Percentiles rank a stretch among this genome's conserved stretches.
Conservation (phyloP, 1,139 yeast genomes). For the Hyphopichia khmerensis region DNA sequence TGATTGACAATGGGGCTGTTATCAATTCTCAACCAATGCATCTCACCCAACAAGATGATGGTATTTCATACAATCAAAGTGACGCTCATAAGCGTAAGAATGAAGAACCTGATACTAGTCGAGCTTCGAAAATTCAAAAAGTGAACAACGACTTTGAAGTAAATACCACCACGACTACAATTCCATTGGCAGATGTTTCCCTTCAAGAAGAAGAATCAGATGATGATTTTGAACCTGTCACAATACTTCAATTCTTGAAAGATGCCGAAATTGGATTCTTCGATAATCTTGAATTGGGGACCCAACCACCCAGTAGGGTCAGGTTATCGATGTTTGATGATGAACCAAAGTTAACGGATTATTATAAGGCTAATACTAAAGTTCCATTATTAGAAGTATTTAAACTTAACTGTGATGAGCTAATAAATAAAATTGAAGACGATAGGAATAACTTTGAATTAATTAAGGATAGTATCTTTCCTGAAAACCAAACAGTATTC, state of each 20-base stretch:
- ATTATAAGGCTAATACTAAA: constrained; percentile 27
- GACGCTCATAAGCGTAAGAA: neutral
- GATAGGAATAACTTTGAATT: constrained; percentile 46
- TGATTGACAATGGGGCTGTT: constrained; percentile 1
- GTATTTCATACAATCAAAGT: neutral
- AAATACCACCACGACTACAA: constrained; percentile 17
- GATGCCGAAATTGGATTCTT: constrained; percentile 52
- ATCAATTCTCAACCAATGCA: constrained; percentile 12
- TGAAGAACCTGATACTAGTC: neutral
- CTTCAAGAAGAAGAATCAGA: constrained; percentile 3
- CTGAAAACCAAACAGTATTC: constrained; percentile 50
- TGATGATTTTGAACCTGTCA: constrained; percentile 29
- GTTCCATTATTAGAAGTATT: constrained; percentile 45
- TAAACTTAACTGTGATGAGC: constrained; percentile 53
- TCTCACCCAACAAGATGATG: constrained; percentile 7
- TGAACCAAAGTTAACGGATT: constrained; percentile 23
- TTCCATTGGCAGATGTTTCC: constrained; percentile 31
- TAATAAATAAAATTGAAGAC: constrained; percentile 49
- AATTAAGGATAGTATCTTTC: constrained; percentile 41
- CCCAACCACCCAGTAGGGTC: constrained; percentile 21
- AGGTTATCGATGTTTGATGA: constrained; percentile 19
- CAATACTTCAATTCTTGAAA: constrained; percentile 41
- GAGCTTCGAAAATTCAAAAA: neutral
- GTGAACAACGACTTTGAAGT: constrained; percentile 6
- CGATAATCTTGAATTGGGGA: constrained; percentile 48